Percentiles rank a stretch among this genome's conserved stretches.
phyloP scores from a whole-genome alignment of 441 rosid species.

The Jatropha multifida region DNA sequence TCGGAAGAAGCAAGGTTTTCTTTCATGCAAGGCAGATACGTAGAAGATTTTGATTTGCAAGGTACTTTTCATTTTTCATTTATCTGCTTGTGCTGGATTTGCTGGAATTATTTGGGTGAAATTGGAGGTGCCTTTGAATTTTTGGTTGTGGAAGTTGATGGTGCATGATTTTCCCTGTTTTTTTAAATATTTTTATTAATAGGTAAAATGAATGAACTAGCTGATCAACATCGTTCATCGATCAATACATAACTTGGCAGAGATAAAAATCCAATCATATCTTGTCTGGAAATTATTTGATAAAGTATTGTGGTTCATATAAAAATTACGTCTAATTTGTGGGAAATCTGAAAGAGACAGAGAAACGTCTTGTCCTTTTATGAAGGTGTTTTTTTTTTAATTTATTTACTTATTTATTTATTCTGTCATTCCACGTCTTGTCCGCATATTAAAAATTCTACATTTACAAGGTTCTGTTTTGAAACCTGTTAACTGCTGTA shows the following conservation, averaged over 20 bases:
- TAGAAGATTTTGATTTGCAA: conserved; percentile 55
- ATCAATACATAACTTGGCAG: no score
- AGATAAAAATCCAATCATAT: neutral
- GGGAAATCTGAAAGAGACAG: neutral
- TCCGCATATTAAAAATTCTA: neutral
- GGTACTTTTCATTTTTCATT: conserved; percentile 36
- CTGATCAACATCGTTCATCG: neutral
- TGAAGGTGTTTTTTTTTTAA: neutral
- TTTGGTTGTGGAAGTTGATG: neutral
- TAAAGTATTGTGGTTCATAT: neutral
- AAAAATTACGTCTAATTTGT: neutral
- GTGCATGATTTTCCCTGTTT: neutral
- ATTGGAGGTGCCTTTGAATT: neutral
- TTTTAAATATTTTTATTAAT: neutral
- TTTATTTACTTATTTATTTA: no score
- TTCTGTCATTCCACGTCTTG: neutral
- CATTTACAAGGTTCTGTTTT: neutral
- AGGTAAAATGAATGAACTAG: neutral
- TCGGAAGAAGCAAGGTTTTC: conserved; percentile 87
- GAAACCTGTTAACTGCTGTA: neutral
- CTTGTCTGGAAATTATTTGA: neutral
- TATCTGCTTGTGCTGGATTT: neutral
- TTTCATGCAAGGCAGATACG: conserved; percentile 74
- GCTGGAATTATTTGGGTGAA: neutral
- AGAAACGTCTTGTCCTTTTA: neutral